Conservation (phyloP, 1,139 yeast genomes). For the Spencermartinsiella ligniputridi region DNA sequence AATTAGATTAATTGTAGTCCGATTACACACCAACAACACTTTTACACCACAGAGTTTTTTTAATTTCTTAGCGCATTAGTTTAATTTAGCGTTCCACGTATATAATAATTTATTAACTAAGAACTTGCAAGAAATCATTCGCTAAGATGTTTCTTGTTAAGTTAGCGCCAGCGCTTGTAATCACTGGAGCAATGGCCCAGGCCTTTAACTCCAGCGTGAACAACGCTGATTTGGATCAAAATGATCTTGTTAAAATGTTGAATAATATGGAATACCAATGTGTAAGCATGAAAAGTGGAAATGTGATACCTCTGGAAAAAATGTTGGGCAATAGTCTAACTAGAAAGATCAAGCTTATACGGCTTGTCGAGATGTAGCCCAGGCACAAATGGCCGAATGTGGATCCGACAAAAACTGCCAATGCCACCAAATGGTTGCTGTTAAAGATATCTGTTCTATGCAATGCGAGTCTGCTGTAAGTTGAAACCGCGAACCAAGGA, state of each 20-base stretch:
- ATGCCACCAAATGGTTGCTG: conserved; percentile 20
- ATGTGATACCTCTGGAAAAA: no score
- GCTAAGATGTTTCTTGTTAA: not conserved
- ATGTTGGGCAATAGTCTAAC: not conserved
- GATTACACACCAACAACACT: no score
- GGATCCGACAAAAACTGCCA: conserved; percentile 25
- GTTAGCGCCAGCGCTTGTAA: not conserved
- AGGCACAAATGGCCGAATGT: conserved; percentile 17
- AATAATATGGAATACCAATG: not conserved
- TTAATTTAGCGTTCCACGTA: no score
- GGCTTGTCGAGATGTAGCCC: conserved; percentile 20
- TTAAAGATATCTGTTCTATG: conserved; percentile 21
- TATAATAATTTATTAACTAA: no score
- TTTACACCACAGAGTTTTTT: no score
- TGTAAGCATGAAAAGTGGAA: not conserved
- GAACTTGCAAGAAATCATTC: not conserved
- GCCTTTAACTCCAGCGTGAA: not conserved
- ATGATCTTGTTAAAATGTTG: not conserved
- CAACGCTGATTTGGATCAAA: not conserved
- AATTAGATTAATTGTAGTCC: not conserved
- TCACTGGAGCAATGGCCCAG: not conserved
- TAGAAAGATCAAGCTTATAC: conserved; percentile 16
- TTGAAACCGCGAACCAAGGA: no score
- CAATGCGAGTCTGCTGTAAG: no score
- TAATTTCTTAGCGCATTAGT: no score